Percentiles rank a stretch among this genome's conserved stretches.
These are phyloP conservation scores for Stagonosporopsis cucurbitacearum DNA, from an alignment of 2,329 filamentous ascomycete genomes.

Conservation along the genomic window DNA sequence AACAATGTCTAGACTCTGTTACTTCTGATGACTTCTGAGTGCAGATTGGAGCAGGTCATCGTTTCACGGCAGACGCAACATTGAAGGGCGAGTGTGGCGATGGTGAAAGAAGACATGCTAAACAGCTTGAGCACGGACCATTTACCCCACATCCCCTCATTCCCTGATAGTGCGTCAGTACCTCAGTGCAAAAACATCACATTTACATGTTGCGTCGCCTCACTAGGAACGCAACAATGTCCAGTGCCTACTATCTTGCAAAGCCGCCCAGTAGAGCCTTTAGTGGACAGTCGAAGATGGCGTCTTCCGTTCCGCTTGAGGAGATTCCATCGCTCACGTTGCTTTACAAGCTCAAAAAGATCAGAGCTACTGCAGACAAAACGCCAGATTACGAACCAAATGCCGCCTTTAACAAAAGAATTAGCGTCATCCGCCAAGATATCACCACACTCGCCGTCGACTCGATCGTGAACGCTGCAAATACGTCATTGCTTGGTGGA, in stretches of 20 bases:
- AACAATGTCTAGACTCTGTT: too few relatives aligned
- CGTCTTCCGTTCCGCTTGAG: constrained; percentile 43
- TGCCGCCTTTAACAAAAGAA: constrained; percentile 64
- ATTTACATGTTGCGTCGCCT: constrained; percentile 3
- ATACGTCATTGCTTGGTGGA: constrained; percentile 77
- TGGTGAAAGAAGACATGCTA: not conserved
- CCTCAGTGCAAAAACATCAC: not conserved
- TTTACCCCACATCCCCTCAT: constrained; percentile 1
- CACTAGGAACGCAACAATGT: constrained; percentile 22
- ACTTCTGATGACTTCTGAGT: too few relatives aligned
- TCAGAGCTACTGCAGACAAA: constrained; percentile 45
- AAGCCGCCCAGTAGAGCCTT: constrained; percentile 19
- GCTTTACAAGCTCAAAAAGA: constrained; percentile 68
- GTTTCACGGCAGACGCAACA: too few relatives aligned
- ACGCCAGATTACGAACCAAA: constrained; percentile 26
- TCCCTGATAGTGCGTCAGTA: not conserved
- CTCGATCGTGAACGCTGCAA: constrained; percentile 93
- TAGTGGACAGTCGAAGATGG: constrained; percentile 28
- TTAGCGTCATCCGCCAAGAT: constrained; percentile 75
- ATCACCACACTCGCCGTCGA: constrained; percentile 81
- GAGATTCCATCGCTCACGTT: constrained; percentile 68
- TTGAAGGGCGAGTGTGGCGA: not conserved
- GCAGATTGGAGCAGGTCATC: too few relatives aligned
- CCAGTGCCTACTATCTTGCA: constrained; percentile 35
- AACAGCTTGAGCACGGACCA: constrained; percentile 9